Percentiles rank a stretch among this genome's conserved stretches.
These are phyloP conservation scores for Sonneratia alba DNA, from an alignment of 345 rosid species.

Conservation along the genomic window DNA sequence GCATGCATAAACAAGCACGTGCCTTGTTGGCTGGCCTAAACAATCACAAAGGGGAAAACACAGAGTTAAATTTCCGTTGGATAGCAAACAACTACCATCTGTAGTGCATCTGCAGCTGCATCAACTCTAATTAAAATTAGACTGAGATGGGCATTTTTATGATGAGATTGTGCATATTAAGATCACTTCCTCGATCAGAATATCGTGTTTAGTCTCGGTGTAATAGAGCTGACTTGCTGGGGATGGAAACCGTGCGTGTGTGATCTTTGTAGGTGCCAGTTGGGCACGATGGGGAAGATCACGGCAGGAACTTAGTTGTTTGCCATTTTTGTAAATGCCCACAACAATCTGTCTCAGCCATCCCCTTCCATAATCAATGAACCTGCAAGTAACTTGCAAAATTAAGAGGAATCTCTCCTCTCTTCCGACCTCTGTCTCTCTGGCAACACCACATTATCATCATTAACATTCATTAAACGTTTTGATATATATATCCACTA, in stretches of 20 bases:
- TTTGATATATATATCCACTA: too few relatives aligned
- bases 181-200: too few relatives aligned
- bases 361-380: slow-evolving; percentile 2
- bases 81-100: too few relatives aligned
- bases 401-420: slow-evolving; percentile 2
- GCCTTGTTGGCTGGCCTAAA: neutral
- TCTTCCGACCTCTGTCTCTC: neutral
- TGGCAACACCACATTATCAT: neutral
- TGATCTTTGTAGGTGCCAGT: neutral
- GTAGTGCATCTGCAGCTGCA: too few relatives aligned
- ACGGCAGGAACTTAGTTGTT: neutral
- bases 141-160: too few relatives aligned
- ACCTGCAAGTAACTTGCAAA: neutral
- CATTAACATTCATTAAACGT: neutral
- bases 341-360: slow-evolving; percentile 5
- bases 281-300: neutral
- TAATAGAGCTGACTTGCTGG: neutral
- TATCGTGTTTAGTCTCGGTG: neutral
- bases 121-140: too few relatives aligned
- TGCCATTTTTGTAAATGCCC: slow-evolving; percentile 12
- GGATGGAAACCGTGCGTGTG: neutral
- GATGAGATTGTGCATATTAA: too few relatives aligned
- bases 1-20: neutral
- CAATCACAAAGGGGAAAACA: neutral
- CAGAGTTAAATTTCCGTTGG: too few relatives aligned